phyloP scores from a whole-genome alignment of 306 rosid genomes.

The Quercus cerris region DNA sequence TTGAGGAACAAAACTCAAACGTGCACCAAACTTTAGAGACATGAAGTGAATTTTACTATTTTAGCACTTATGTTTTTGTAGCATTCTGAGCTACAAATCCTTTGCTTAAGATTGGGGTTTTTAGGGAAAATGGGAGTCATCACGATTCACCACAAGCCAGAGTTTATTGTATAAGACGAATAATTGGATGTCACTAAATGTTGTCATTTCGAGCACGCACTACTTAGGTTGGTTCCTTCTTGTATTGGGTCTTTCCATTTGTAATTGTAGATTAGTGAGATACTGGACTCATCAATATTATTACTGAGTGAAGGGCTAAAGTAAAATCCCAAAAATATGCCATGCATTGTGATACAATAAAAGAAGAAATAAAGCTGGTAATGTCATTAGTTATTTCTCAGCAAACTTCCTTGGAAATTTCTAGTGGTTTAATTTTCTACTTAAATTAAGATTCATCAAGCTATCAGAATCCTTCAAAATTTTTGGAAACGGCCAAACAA shows the following conservation, averaged over 20 bases:
- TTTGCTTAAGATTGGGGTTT: background rate
- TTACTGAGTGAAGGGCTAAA: conserved; percentile 91
- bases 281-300: conserved; percentile 61
- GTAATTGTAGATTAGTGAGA: conserved; percentile 78
- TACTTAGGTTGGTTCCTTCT: background rate
- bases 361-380: conserved; percentile 69
- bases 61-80: background rate
- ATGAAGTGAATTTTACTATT: no score
- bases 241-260: background rate
- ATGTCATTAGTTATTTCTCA: conserved; percentile 17
- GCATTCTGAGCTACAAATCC: background rate
- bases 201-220: background rate
- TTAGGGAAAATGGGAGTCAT: conserved; percentile 13
- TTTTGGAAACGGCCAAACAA: conserved; percentile 93
- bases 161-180: background rate
- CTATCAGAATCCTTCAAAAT: conserved; percentile 97
- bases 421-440: conserved; percentile 34
- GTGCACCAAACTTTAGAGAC: no score
- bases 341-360: conserved; percentile 60
- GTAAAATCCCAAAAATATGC: conserved; percentile 71
- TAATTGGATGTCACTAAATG: conserved; percentile 3
- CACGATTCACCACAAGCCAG: background rate
- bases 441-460: conserved; percentile 62
- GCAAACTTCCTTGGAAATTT: conserved; percentile 13
- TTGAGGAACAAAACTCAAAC: no score